These are phyloP conservation scores for Chalara sp. DNA, from an alignment of 2,329 filamentous ascomycete genomes.

Conservation along the genomic window DNA sequence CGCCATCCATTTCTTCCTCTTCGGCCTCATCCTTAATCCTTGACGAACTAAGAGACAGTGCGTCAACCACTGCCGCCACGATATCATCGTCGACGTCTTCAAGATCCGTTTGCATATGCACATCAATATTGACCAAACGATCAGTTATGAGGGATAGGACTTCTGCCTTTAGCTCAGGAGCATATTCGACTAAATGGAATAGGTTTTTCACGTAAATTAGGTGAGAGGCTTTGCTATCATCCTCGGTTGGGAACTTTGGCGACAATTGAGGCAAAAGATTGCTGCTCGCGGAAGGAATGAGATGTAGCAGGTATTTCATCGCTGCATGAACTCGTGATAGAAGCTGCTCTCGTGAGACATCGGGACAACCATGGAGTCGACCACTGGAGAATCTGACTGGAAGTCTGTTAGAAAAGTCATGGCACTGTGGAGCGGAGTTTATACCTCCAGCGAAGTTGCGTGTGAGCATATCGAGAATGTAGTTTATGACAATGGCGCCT, in stretches of 20 bases:
- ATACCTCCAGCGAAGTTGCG: conserved; percentile 60
- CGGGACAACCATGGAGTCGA: conserved; percentile 37
- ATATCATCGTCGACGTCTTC: conserved; percentile 89
- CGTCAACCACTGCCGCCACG: conserved; percentile 63
- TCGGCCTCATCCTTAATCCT: conserved; percentile 43
- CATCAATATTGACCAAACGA: conserved; percentile 86
- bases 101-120: conserved; percentile 88
- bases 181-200: conserved; percentile 68
- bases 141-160: conserved; percentile 79
- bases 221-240: conserved; percentile 71
- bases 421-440: neutral
- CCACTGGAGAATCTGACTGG: conserved; percentile 31
- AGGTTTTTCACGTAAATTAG: conserved; percentile 85
- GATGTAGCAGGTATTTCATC: conserved; percentile 67
- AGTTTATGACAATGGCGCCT: conserved; percentile 60
- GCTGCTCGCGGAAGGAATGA: conserved; percentile 73
- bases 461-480: conserved; percentile 74
- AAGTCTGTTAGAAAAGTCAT: conserved; percentile 23
- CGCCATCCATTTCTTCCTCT: conserved; percentile 47
- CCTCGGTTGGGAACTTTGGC: conserved; percentile 67
- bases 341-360: conserved; percentile 56
- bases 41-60: conserved; percentile 33
- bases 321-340: conserved; percentile 69
- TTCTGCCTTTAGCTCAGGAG: conserved; percentile 69
- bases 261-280: conserved; percentile 62